Conservation (phyloP, 2,329 filamentous ascomycete genomes). For the Beauveria bassiana region DNA sequence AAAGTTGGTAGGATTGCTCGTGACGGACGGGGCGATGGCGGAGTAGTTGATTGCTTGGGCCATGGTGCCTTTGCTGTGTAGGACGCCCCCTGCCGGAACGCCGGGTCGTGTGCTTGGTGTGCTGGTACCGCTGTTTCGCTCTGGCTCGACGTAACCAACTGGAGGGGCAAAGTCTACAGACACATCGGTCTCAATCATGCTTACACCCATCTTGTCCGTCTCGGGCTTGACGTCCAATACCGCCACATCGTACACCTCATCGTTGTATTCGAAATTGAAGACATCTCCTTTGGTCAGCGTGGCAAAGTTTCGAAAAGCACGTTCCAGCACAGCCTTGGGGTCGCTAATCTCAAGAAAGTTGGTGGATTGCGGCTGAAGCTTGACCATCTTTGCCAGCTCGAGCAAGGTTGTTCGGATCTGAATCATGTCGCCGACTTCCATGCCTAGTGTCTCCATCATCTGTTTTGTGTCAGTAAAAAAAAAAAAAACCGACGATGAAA, state of each 20-base stretch:
- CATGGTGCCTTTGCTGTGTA: constrained; percentile 89
- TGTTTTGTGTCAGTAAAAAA: constrained; percentile 28
- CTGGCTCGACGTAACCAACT: constrained; percentile 87
- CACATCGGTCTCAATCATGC: constrained; percentile 93
- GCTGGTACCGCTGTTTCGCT: constrained; percentile 71
- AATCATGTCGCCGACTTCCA: constrained; percentile 89
- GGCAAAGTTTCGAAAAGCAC: constrained; percentile 92
- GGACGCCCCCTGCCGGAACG: constrained; percentile 60
- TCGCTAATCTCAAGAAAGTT: constrained; percentile 96
- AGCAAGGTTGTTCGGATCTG: constrained; percentile 94
- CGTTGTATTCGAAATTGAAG: constrained; percentile 96
- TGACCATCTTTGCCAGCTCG: constrained; percentile 84
- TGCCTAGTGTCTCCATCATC: constrained; percentile 87
- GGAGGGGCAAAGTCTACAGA: constrained; percentile 94
- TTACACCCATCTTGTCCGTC: constrained; percentile 74
- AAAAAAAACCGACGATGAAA: not conserved
- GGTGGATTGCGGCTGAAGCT: constrained; percentile 88
- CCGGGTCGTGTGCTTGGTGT: constrained; percentile 66
- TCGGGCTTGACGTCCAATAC: constrained; percentile 90
- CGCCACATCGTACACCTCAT: constrained; percentile 85
- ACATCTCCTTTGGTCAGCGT: constrained; percentile 88
- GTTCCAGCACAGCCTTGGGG: constrained; percentile 93
- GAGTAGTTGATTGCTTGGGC: constrained; percentile 96
- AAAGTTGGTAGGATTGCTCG: constrained; percentile 70
- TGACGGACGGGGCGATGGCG: constrained; percentile 73